phyloP scores from a whole-genome alignment of 2,329 filamentous ascomycete genomes.

The Colletotrichum sp. region DNA sequence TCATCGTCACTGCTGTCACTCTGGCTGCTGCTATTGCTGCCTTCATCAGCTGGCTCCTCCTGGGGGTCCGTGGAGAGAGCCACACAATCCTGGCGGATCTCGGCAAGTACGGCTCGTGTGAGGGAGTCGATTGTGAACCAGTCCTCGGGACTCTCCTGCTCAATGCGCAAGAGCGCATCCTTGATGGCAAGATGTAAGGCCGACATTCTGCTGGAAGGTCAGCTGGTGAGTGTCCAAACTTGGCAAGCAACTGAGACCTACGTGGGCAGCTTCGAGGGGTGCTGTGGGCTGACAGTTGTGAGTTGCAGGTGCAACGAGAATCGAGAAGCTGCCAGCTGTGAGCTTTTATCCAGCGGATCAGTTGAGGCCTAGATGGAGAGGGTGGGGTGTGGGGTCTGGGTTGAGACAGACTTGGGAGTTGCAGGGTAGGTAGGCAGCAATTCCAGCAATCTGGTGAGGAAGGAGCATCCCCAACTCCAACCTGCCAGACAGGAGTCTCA shows the following conservation, averaged over 20 bases:
- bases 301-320: background rate
- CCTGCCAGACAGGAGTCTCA: background rate
- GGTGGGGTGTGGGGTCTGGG: background rate
- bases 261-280: background rate
- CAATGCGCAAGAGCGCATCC: background rate
- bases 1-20: background rate
- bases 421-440: background rate
- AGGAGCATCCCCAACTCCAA: background rate
- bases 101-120: background rate
- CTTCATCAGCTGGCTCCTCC: background rate
- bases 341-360: background rate
- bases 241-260: background rate
- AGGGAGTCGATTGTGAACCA: background rate
- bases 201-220: background rate
- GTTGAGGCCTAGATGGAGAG: background rate
- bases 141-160: background rate
- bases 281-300: background rate
- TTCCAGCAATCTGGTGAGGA: background rate
- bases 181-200: background rate
- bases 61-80: background rate
- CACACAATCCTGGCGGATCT: background rate
- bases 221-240: rapidly evolving
- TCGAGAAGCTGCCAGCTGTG: background rate
- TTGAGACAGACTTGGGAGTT: background rate
- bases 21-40: background rate